phyloP scores from a whole-genome alignment of 306 rosid genomes.

The Abrus precatorius region DNA sequence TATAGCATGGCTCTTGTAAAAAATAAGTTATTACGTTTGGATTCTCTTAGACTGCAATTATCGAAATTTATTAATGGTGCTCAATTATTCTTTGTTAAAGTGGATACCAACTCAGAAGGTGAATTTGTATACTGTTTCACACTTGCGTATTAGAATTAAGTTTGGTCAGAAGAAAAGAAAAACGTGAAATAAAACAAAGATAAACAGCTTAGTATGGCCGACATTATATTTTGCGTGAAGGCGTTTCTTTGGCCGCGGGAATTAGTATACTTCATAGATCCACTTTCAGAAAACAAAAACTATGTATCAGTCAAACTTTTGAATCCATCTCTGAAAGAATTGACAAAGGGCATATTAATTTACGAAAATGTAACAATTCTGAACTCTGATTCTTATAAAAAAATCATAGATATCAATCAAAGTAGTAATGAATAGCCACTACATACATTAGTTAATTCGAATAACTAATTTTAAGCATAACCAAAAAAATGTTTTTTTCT shows the following conservation, averaged over 20 bases:
- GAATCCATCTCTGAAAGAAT: too few relatives aligned
- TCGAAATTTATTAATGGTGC: not conserved
- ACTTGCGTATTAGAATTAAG: conserved; percentile 30
- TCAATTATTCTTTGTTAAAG: conserved; percentile 21
- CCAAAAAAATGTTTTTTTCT: too few relatives aligned
- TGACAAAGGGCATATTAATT: too few relatives aligned
- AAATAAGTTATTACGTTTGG: not conserved
- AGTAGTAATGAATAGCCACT: too few relatives aligned
- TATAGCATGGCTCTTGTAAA: too few relatives aligned
- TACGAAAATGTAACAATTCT: too few relatives aligned
- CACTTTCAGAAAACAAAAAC: too few relatives aligned
- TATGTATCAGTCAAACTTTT: too few relatives aligned
- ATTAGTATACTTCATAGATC: not conserved
- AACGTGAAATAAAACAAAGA: not conserved
- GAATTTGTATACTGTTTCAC: not conserved
- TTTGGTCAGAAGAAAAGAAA: not conserved
- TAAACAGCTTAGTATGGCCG: not conserved
- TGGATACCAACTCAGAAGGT: conserved; percentile 36
- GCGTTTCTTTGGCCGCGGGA: not conserved
- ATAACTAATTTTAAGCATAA: too few relatives aligned
- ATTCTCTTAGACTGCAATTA: not conserved
- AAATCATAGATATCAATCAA: too few relatives aligned
- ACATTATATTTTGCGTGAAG: conserved; percentile 4
- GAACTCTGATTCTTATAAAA: too few relatives aligned
- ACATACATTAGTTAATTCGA: too few relatives aligned